Evolutionary conservation across 1,284 basidiomycete species (phyloP), one percentile per base, ranked within the genome.

Genomic region (Austroboletus niveus): DNA sequence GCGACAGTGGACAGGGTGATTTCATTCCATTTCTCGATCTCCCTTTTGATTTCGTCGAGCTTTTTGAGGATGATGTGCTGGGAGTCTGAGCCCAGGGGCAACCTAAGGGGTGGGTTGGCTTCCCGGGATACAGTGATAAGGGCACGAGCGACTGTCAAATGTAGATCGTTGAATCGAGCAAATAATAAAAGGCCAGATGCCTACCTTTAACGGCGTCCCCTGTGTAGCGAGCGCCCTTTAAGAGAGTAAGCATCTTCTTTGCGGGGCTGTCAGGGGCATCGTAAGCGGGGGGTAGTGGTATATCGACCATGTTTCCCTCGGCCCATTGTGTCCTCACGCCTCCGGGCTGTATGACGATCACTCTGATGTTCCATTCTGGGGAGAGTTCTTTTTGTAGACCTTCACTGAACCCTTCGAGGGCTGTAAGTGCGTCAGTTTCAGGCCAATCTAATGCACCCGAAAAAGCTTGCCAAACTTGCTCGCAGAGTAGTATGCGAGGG

Each of bases 331-430:
- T 62, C 40, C 45, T 58, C 31, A 61, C 59, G 1, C 58, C 56
- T 45, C 60, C 63, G 10, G 60, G 60, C 17, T 65, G 63, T 17
- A 57, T 34, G 7, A n/a, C n/a, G 22, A 62, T 59, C 2, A 65
- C 30, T 34, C 53, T 61, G 40, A 62, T 63, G 22, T 62, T 62
- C 63, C 63, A 62, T 29, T 62, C 63, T 0, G 58, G 51, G 8
- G 6, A 44, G 1, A 62, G 63, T n/a, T 62, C 60, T 38, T 57
- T 61, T 7, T 63, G 48, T 7, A 62, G 46, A 2, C 27, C 50
- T 34, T 62, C 63, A 15, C 63, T 54, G 34, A 62, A 62, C 6
- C 60, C 60, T 47, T 65, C 60, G 40, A 62, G 49, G 1, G 60
- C 63, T 62, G 39, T 32, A 14, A 43, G 27, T 12, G 8, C 4